Base-by-base conservation (phyloP, 1,284 basidiomycete species). In the Termitomyces sp. region DNA sequence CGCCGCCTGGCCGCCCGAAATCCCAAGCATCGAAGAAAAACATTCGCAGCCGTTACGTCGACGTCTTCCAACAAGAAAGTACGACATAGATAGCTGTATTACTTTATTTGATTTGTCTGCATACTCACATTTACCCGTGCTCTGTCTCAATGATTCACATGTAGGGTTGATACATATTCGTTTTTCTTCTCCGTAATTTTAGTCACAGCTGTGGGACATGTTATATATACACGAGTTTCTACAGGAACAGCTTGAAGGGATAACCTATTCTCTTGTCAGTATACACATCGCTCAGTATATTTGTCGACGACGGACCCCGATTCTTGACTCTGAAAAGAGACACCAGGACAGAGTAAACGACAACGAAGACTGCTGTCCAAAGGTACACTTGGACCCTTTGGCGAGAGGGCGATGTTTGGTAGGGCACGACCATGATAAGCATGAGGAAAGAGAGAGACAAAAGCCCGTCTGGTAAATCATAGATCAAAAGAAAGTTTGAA, bases 261-360 rank as follows among this genome's bases (percentile, higher is more conserved):
- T 92, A 92, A 34, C 83, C 88, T 90, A 64, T 26, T 41, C 4
- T 30, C 47, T 48, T 53, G 49, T 50, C 45, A 55, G 34, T 47
- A 40, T 12, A 33, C 3, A n/a, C 38, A 36, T 31, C 5, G 53
- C 1, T 17, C 1, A 7, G 28, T 24, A 21, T 0, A 45, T 26
- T 34, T 54, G 26, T 28, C 26, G 13, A 45, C 9, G 42, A 70
- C 79, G 46, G 59, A 88, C 89, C 88, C 70, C 84, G 80, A 72
- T 98, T 97, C 77, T 99, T 99, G 61, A 94, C 77, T 66, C 84
- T 83, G 81, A 99, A 99, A 42, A 99, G 68, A 46, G 90, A 90
- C 54, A 98, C 76, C 44, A 99, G 76, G 59, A 96, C 77, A 47
- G 93, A 95, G 70, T 94, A 94, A 56, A 97, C 79, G 63, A 94